Conservation (phyloP, 768 basidiomycete genomes). For the Boletus rubescentipes region DNA sequence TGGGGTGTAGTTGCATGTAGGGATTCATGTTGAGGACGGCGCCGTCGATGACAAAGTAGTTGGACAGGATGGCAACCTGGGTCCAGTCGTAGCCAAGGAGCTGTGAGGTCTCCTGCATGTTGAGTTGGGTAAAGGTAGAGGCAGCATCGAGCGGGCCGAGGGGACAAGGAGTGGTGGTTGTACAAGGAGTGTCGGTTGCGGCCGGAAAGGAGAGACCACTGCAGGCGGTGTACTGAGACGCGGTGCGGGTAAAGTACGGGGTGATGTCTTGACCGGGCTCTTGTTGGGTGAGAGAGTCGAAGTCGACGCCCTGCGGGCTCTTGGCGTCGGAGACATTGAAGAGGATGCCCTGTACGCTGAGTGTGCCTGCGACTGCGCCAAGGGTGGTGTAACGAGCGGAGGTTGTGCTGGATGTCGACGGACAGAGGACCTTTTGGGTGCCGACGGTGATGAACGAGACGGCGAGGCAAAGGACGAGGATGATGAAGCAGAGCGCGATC, state of each 20-base stretch:
- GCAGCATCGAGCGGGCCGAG: conserved; percentile 58
- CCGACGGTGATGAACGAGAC: conserved; percentile 95
- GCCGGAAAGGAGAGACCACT: conserved; percentile 57
- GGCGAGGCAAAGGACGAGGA: conserved; percentile 67
- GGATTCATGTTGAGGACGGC: conserved; percentile 90
- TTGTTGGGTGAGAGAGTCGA: conserved; percentile 52
- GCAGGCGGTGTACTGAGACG: conserved; percentile 67
- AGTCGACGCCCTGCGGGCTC: conserved; percentile 50
- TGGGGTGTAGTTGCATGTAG: conserved; percentile 75
- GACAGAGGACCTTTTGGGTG: conserved; percentile 90
- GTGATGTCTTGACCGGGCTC: conserved; percentile 87
- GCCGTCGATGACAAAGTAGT: conserved; percentile 90
- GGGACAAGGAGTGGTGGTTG: conserved; percentile 56
- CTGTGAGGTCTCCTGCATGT: conserved; percentile 62
- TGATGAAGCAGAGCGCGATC: conserved; percentile 88
- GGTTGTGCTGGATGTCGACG: conserved; percentile 47
- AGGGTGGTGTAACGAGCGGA: conserved; percentile 49
- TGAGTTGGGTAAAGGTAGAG: conserved; percentile 58
- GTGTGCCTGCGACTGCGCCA: conserved; percentile 56
- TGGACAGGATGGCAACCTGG: conserved; percentile 68
- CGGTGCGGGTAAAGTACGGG: conserved; percentile 72
- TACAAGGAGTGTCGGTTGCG: conserved; percentile 77
- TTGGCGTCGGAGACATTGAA: conserved; percentile 66
- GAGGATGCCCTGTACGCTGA: conserved; percentile 75
- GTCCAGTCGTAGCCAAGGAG: conserved; percentile 90